A percentile compares a stretch with the other conserved stretches of the same genome.
Conservation (phyloP, 2,329 filamentous ascomycete genomes). For the Amesomyces nigricolor region DNA sequence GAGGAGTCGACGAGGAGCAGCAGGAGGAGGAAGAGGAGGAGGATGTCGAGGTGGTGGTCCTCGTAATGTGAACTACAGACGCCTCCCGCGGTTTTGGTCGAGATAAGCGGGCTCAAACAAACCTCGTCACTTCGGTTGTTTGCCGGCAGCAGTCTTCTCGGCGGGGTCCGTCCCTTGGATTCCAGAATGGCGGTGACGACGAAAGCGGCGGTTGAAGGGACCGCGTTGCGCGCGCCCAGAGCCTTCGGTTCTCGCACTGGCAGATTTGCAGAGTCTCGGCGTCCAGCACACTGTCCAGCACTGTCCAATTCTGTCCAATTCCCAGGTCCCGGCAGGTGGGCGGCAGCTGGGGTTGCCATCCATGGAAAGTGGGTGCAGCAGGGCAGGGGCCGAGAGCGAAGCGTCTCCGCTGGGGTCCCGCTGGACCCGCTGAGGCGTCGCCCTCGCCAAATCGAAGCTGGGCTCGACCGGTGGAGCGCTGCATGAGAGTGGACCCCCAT, state of each 20-base stretch:
- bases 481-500: constrained; percentile 2
- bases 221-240: constrained; percentile 6
- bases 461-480: constrained; percentile 4
- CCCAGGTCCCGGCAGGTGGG: constrained; percentile 1
- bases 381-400: neutral
- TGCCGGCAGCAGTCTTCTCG: neutral
- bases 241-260: too few species aligned
- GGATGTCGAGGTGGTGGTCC: too few species aligned
- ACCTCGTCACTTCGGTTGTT: neutral
- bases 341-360: neutral
- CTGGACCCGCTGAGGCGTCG: neutral
- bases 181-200: constrained; percentile 23
- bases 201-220: constrained; percentile 10
- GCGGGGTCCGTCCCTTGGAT: constrained; percentile 1
- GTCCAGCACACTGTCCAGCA: too few species aligned
- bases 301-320: too few species aligned
- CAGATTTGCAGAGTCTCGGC: too few species aligned
- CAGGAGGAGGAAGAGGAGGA: neutral
- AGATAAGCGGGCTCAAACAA: too few species aligned
- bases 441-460: constrained; percentile 6
- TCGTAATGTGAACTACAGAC: neutral
- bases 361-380: neutral
- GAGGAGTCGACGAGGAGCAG: neutral
- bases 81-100: constrained; percentile 12
- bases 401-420: neutral